phyloP scores from a whole-genome alignment of 257 asterid genomes.

The Fraxinus cuspidata region DNA sequence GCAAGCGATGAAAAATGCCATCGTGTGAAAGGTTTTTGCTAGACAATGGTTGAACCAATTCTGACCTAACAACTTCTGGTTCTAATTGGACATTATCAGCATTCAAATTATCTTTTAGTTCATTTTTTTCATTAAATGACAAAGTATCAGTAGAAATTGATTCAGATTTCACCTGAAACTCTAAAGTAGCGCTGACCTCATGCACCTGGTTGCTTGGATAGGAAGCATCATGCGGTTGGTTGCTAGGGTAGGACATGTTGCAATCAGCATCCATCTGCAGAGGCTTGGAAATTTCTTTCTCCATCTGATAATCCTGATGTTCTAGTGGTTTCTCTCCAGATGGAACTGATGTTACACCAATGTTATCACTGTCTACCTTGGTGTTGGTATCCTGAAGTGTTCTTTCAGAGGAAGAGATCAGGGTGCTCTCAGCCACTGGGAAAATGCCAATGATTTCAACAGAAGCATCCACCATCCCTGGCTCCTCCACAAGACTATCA shows the following conservation, averaged over 20 bases:
- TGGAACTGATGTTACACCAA: conserved; percentile 18
- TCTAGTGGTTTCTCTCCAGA: conserved; percentile 12
- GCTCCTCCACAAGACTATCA: conserved; percentile 5
- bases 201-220: conserved; percentile 39
- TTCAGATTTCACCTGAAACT: conserved; percentile 47
- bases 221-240: conserved; percentile 23
- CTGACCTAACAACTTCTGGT: conserved; percentile 37
- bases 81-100: conserved; percentile 45
- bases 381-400: neutral
- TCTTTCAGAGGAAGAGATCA: conserved; percentile 1
- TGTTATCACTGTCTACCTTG: conserved; percentile 13
- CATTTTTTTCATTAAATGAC: conserved; percentile 29
- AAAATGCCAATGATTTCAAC: neutral
- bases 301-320: conserved; percentile 16
- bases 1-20: conserved; percentile 32
- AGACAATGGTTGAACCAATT: conserved; percentile 35
- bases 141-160: conserved; percentile 41
- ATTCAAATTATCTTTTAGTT: conserved; percentile 41
- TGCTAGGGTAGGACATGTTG: neutral
- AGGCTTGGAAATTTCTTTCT: conserved; percentile 29
- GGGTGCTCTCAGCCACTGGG: conserved; percentile 1
- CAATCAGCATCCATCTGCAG: conserved; percentile 28
- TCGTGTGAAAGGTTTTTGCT: conserved; percentile 26
- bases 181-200: conserved; percentile 42
- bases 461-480: conserved; percentile 13